Evolutionary conservation across 441 rosid species (phyloP), one percentile per base, ranked within the genome.

Genomic region (Sinapis alba): DNA sequence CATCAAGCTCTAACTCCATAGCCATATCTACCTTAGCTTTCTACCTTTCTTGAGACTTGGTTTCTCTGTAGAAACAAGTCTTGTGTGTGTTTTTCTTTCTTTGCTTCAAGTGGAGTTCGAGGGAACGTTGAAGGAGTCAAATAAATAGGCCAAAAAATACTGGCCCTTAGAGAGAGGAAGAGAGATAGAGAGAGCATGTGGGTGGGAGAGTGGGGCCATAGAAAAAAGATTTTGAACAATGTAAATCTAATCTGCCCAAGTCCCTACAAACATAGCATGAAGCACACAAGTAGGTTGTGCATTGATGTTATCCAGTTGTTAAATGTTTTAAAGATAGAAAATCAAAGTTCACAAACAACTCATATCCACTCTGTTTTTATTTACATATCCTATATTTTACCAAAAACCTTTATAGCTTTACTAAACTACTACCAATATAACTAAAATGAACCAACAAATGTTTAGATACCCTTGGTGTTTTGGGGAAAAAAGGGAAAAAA

Each of bases 1-100:
- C 99, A 80, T 94, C 99, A 20, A 92, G 73, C 69, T 92, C 97
- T 84, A 86, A 69, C 68, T 86, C 85, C 75, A 83, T 83, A 79
- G 84, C 84, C 86, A 83, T 71, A 23, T 71, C 24, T 27, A 13
- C 30, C 58, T 73, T 56, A 61, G 61, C 54, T 65, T 59, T 57
- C 24, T 57, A 65, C 67, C 73, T 67, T 30, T 64, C 61, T 43
- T 16, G 20, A 57, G 70, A 64, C 77, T 32, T 36, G 23, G 43
- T 32, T 26, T 24, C 41, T 65, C 64, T 65, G 43, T 54, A 45
- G 15, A 66, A 62, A 59, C 60, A 69, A 56, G 67, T 70, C 45
- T 45, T 71, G 45, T 59, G n/a, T 64, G 24, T 26, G 2, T 30
- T 6, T 43, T 6, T 30, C 19, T 74, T 10, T 16, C 11, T 20